Percentiles rank a stretch among this genome's conserved stretches.
These are phyloP conservation scores for Kwoniella heveanensis DNA, from an alignment of 768 basidiomycete genomes.

Conservation along the genomic window DNA sequence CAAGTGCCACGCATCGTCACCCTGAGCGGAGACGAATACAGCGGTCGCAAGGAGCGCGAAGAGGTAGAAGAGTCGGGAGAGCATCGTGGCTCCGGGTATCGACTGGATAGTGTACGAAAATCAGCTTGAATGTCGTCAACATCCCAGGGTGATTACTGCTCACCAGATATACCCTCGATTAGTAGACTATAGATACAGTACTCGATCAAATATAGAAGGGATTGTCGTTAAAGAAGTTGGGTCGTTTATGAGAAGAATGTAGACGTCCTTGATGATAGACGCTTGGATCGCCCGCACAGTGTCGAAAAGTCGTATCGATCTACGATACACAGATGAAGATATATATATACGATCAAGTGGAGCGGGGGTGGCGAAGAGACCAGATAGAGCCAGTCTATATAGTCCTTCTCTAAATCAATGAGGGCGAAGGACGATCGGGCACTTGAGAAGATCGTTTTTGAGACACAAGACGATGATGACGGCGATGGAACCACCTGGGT, in stretches of 20 bases:
- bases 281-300: no score
- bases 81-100: conserved; percentile 9
- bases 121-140: no score
- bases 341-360: no score
- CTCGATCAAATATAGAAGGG: not conserved
- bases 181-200: not conserved
- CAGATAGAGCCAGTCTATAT: conserved; percentile 22
- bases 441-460: not conserved
- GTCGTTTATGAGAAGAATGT: no score
- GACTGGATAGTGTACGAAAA: no score
- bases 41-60: conserved; percentile 14
- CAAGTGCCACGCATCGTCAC: conserved; percentile 36
- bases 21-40: conserved; percentile 19
- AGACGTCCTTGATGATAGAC: no score
- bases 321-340: not conserved
- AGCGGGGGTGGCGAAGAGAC: conserved; percentile 8
- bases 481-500: conserved; percentile 18
- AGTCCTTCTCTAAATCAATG: conserved; percentile 8
- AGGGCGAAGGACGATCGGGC: conserved; percentile 4
- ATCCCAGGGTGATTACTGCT: no score
- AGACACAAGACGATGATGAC: not conserved
- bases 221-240: not conserved
- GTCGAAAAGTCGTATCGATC: not conserved
- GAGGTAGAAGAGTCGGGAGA: conserved; percentile 20
- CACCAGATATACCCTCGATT: not conserved